A percentile compares a stretch with the other conserved stretches of the same genome.
These are phyloP conservation scores for Aspergillus funiculosus DNA, from an alignment of 495 filamentous ascomycete species.

Conservation along the genomic window DNA sequence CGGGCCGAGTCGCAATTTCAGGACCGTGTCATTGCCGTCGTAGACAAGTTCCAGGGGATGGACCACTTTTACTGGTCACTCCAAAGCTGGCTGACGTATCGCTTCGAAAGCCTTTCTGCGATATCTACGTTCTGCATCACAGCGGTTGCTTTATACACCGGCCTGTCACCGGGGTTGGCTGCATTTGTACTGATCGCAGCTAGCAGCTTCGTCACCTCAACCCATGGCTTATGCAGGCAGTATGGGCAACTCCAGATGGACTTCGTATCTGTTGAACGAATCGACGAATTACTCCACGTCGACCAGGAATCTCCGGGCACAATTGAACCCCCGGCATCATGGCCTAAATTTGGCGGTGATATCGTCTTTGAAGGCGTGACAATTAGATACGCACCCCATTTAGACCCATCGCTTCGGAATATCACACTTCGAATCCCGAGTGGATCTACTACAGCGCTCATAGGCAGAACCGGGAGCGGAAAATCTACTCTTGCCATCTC, in stretches of 20 bases:
- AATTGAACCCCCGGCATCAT: constrained; percentile 62
- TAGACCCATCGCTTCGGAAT: constrained; percentile 60
- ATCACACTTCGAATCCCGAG: constrained; percentile 65
- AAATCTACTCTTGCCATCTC: constrained; percentile 64
- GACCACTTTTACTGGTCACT: constrained; percentile 90
- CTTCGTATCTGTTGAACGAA: constrained; percentile 79
- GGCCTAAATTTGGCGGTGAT: constrained; percentile 63
- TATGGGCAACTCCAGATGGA: constrained; percentile 86
- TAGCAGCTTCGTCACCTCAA: constrained; percentile 52
- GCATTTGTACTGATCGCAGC: constrained; percentile 60
- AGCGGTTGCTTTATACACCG: constrained; percentile 60
- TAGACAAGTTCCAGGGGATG: constrained; percentile 83
- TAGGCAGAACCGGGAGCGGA: constrained; percentile 59
- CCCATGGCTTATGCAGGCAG: constrained; percentile 63
- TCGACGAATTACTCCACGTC: constrained; percentile 69
- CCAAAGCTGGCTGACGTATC: constrained; percentile 73
- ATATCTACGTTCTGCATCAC: constrained; percentile 66
- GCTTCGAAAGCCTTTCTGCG: constrained; percentile 67
- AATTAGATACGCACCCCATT: constrained; percentile 68
- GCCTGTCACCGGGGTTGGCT: constrained; percentile 63
- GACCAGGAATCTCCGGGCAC: constrained; percentile 65
- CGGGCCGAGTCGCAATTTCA: constrained; percentile 69
- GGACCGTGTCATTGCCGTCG: constrained; percentile 63
- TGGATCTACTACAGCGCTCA: constrained; percentile 61
- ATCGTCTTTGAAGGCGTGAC: constrained; percentile 72